Conservation (phyloP, 257 asterid species). For the Solanum bukasovii region DNA sequence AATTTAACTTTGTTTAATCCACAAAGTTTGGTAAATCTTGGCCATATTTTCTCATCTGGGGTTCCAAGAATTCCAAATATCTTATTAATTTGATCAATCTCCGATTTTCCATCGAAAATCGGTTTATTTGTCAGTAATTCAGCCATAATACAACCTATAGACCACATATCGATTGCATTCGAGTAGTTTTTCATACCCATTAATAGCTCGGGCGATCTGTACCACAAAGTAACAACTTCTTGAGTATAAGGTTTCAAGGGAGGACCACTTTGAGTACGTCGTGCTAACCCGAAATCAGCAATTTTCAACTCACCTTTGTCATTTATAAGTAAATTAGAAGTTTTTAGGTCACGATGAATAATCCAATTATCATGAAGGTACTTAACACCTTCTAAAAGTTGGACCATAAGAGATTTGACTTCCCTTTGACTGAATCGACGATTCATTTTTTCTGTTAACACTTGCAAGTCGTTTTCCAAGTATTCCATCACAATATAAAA, state of each 20-base stretch:
- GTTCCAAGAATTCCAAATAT: too few relatives aligned
- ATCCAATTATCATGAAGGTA: conserved; percentile 85
- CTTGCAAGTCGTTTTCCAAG: conserved; percentile 81
- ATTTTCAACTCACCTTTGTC: conserved; percentile 69
- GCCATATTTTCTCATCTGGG: too few relatives aligned
- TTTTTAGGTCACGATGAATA: conserved; percentile 71
- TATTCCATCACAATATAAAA: conserved; percentile 83
- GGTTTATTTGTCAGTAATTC: conserved; percentile 58
- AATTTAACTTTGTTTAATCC: too few relatives aligned
- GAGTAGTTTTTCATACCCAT: conserved; percentile 65
- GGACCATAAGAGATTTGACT: conserved; percentile 76
- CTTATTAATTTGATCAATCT: too few relatives aligned
- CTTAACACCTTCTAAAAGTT: conserved; percentile 57
- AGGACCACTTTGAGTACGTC: conserved; percentile 24
- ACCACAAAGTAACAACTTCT: conserved; percentile 80
- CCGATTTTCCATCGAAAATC: conserved; percentile 18
- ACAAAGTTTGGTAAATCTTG: too few relatives aligned
- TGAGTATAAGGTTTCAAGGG: conserved; percentile 72
- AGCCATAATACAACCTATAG: conserved; percentile 77
- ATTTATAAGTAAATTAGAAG: conserved; percentile 67
- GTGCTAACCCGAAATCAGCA: conserved; percentile 81
- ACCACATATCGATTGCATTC: conserved; percentile 88
- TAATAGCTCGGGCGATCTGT: conserved; percentile 86
- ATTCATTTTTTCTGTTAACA: conserved; percentile 53
- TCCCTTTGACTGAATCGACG: conserved; percentile 67